Base-by-base conservation (phyloP, 169 alveolate species). In the Eimeria falciformis region DNA sequence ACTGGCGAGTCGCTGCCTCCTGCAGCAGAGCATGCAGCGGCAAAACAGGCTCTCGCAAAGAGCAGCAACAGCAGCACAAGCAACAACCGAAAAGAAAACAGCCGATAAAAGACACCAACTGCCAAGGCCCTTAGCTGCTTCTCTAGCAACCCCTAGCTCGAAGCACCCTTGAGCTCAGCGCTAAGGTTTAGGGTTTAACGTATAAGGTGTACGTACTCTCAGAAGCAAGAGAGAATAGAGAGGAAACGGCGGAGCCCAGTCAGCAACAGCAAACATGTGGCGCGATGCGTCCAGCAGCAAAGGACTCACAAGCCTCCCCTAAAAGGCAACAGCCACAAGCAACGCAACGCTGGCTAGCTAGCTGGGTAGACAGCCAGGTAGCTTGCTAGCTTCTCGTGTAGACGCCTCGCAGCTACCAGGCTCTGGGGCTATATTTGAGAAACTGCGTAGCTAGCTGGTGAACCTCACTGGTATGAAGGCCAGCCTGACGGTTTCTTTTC, bases 271-370 rank as follows among this genome's bases (percentile, higher is more conserved):
- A 71, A 71, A 71, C 6, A 71, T 17, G 50, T 71, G 82, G 2
- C 82, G 82, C 53, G 82, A 71, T 1, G 82, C 82, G 25, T 71
- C 82, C 82, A 71, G 82, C 58, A 71, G 55, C 82, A 71, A 23
- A 29, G 82, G 82, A 43, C 82, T 71, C 40, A 40, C 82, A 25
- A 71, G 56, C 55, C 53, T 2, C 6, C 82, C 82, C 82, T 71
- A 23, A 7, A 50, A n/a, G n/a, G n/a, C n/a, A n/a, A n/a, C n/a
- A n/a, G n/a, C n/a, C 77, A 23, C 58, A 50, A 7, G 14, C 21
- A 50, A 7, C 58, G 21, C 58, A 50, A 9, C 21, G 58, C 58
- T 50, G 14, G 58, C 58, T 50, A 50, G 58, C 58, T 58, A 21
- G 71, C 71, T 58, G 71, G 5, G 33, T n/a, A 21, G 27, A 14